These are phyloP conservation scores for Kodamaea leandrae DNA, from an alignment of 805 yeast genomes.

Conservation along the genomic window DNA sequence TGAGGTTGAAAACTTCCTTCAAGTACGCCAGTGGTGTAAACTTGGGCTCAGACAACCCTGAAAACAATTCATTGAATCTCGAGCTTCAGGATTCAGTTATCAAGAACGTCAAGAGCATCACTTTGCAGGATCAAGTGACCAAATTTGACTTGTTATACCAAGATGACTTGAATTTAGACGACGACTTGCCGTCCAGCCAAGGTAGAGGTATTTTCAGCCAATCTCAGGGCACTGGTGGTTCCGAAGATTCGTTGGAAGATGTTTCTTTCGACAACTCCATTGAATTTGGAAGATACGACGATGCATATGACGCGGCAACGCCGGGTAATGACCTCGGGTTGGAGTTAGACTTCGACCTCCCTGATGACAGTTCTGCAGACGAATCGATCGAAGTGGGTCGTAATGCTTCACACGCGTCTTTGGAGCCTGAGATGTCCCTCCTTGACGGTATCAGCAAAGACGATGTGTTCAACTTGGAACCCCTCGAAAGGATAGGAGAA, in stretches of 20 bases:
- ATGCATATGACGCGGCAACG: slow-evolving; percentile 25
- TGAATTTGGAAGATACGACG: slow-evolving; percentile 60
- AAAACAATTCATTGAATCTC: slow-evolving; percentile 38
- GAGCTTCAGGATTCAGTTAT: slow-evolving; percentile 61
- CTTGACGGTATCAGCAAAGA: slow-evolving; percentile 16
- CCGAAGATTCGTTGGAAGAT: slow-evolving; percentile 28
- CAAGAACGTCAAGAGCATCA: slow-evolving; percentile 55
- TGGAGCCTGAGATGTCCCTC: slow-evolving; percentile 25
- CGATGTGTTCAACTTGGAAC: slow-evolving; percentile 21
- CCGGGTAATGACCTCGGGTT: slow-evolving; percentile 17
- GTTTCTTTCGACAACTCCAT: slow-evolving; percentile 53
- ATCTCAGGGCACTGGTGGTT: slow-evolving; percentile 13
- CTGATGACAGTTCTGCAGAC: slow-evolving; percentile 32
- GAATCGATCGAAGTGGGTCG: slow-evolving; percentile 59
- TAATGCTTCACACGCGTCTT: slow-evolving; percentile 25
- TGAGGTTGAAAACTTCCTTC: slow-evolving; percentile 69
- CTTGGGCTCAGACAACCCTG: slow-evolving; percentile 32
- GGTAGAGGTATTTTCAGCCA: slow-evolving; percentile 24
- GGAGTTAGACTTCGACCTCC: slow-evolving; percentile 46
- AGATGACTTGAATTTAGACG: slow-evolving; percentile 48
- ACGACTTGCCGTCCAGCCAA: slow-evolving; percentile 6
- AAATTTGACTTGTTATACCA: slow-evolving; percentile 70
- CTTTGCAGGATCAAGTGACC: slow-evolving; percentile 75
- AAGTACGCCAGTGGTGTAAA: slow-evolving; percentile 36
- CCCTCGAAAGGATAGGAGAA: slow-evolving; percentile 7